Base-by-base conservation (phyloP, 768 basidiomycete genomes). In the Collybia mongolica region DNA sequence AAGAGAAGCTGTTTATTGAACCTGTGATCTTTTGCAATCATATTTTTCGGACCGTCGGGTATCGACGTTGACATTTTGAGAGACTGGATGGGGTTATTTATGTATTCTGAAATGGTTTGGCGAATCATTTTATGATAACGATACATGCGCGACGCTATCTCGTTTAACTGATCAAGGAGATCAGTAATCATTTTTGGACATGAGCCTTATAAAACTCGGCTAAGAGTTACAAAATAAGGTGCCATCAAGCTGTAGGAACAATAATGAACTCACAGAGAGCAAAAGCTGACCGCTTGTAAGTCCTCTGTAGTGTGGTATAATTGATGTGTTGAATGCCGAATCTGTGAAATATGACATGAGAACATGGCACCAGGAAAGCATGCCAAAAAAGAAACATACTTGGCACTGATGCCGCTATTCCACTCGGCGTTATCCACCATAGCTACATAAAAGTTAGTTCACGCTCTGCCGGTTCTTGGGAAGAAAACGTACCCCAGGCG, bases 261-360 rank as follows among this genome's bases (percentile, higher is more conserved):
- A 6, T 7, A 20, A 41, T 41, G 39, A 7, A 60, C 72, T 61
- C 50, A 75, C 75, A 70, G 20, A 74, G 55, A 3, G 72, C 61
- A 39, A 75, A 54, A 14, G 76, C 75, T 20, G 76, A 77, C 11
- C 76, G 72, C 49, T 77, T 79, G 53, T 76, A 77, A 2, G 66
- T 65, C 39, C 77, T 62, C 44, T 79, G 73, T n/a, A 76, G 60
- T 1, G 75, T 76, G 6, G 74, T 76, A 47, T 77, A 76, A 49
- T 79, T 77, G 43, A 79, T 74, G 51, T 76, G 64, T 55, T 77
- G 77, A 20, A 79, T 76, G 1, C 76, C 77, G 50, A 79, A 79
- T 47, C 75, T 77, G 39, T 32, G 20, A 9, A 32, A 28, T 23
- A 20, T 37, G 26, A 28, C 9, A 9, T n/a, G 11, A 40, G 20